Base-by-base conservation (phyloP, 1,139 yeast species). In the Trichomonascaceae sp. region DNA sequence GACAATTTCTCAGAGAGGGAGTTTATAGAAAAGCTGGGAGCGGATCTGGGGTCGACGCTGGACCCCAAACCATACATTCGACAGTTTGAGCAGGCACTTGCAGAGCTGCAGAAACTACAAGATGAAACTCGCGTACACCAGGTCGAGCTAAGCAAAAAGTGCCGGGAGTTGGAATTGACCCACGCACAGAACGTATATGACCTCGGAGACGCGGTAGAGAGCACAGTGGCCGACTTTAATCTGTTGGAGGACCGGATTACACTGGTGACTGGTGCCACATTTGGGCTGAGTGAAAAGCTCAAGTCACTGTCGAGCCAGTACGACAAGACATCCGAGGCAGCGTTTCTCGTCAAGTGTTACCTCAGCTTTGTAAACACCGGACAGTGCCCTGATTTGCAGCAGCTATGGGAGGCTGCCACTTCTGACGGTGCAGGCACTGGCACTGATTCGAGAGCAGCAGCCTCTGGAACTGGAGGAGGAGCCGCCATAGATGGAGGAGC, bases 31-130 rank as follows among this genome's bases (percentile, higher is more conserved):
- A 79, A 74, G 50, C 63, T 89, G 45, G 74, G 92, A 42, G 16
- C 16, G 28, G 32, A n/a, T 13, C 31, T 27, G 29, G 8, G 27
- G 28, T 26, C 34, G 26, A 30, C 33, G 22, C 48, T 62, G 36
- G 96, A 89, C 52, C 96, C 98, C 1, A 85, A 82, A 46, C 98
- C 98, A 2, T 87, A 82, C 52, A 89, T 89, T 35, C 70, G 95
- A 48, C 82, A 95, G 0, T 87, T 89, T 56, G 97, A 87, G 55
- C 74, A 89, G 2, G 84, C 92, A 1, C 61, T 85, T 30, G 66
- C 75, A 35, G 92, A 82, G 50, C 60, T 84, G 42, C 71, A 75
- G 46, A 65, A 65, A 33, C 57, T 85, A 30, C 67, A 67, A 33
- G 64, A 64, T 1, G 75, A 75, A 32, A 74, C 85, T 2, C 53